These are phyloP conservation scores for Elymus sibiricus DNA, from an alignment of 176 grass and related monocot species.

Conservation along the genomic window DNA sequence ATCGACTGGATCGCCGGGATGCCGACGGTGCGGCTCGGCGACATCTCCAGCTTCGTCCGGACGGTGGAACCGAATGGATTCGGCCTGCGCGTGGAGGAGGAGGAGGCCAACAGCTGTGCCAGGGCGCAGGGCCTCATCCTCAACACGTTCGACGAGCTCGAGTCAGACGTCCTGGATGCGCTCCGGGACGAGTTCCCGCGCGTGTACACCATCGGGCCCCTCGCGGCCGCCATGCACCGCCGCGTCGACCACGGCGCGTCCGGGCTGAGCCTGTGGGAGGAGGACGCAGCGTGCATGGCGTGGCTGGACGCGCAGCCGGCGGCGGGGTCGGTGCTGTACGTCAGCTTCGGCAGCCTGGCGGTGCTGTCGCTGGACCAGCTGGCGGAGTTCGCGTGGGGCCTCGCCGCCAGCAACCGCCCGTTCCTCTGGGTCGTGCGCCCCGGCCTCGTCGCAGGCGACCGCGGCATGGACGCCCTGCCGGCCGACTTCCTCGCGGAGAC, in stretches of 20 bases:
- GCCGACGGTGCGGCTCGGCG: conserved; percentile 51
- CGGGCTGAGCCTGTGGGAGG: conserved; percentile 53
- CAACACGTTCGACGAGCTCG: conserved; percentile 50
- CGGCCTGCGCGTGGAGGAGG: conserved; percentile 44
- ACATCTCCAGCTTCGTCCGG: conserved; percentile 81
- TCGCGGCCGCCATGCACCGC: conserved; percentile 23
- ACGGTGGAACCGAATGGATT: conserved; percentile 52
- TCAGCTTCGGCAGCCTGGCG: conserved; percentile 59
- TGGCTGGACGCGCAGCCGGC: conserved; percentile 48
- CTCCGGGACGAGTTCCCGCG: conserved; percentile 38
- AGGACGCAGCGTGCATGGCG: conserved; percentile 41
- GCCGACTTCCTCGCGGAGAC: conserved; percentile 11
- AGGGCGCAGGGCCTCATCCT: conserved; percentile 50
- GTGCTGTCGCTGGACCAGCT: conserved; percentile 27
- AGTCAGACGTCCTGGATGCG: conserved; percentile 38
- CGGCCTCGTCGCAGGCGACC: neutral
- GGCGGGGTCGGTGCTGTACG: conserved; percentile 41
- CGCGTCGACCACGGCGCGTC: neutral
- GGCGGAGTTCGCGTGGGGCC: conserved; percentile 39
- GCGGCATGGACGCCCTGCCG: conserved; percentile 26
- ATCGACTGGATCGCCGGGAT: conserved; percentile 84
- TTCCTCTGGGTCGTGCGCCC: conserved; percentile 50
- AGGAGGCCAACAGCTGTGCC: conserved; percentile 49
- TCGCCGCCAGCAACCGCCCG: neutral
- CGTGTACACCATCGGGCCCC: conserved; percentile 40